Percentiles rank a stretch among this genome's conserved stretches.
Evolutionary conservation across 768 basidiomycete genomes (phyloP).

Genomic region (Suillus plorans): DNA sequence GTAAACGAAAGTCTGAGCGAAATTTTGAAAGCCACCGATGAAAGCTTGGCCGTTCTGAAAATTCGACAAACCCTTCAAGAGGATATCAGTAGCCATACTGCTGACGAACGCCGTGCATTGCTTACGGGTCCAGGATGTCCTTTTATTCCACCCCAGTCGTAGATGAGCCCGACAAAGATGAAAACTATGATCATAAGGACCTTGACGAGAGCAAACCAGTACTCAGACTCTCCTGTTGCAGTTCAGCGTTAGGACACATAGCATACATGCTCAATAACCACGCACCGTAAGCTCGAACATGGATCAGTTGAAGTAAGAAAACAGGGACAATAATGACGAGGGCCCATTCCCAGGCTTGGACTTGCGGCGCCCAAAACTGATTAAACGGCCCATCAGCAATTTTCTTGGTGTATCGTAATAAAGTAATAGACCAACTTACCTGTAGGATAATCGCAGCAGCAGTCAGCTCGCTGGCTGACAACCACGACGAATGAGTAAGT

Average conservation of each 20-base stretch:
- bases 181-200: conserved; percentile 61
- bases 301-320: conserved; percentile 53
- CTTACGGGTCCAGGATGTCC: conserved; percentile 57
- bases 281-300: conserved; percentile 56
- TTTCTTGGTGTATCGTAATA: background rate
- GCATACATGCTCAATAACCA: background rate
- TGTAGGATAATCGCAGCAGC: conserved; percentile 55
- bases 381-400: background rate
- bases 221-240: conserved; percentile 53
- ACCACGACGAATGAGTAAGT: conserved; percentile 15
- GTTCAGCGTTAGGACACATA: conserved; percentile 1
- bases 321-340: conserved; percentile 54
- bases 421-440: conserved; percentile 19
- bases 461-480: conserved; percentile 54
- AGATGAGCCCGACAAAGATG: conserved; percentile 61
- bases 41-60: conserved; percentile 51
- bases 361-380: conserved; percentile 45
- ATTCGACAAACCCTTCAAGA: conserved; percentile 47
- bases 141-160: conserved; percentile 60
- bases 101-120: conserved; percentile 1
- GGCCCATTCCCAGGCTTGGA: conserved; percentile 56
- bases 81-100: background rate
- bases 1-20: conserved; percentile 61
- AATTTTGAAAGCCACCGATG: conserved; percentile 50
- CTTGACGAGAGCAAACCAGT: conserved; percentile 66